Percentiles rank a stretch among this genome's conserved stretches.
These are phyloP conservation scores for Coemansia sp. DNA, from an alignment of 192 early-diverging fungal genomes.

Conservation along the genomic window DNA sequence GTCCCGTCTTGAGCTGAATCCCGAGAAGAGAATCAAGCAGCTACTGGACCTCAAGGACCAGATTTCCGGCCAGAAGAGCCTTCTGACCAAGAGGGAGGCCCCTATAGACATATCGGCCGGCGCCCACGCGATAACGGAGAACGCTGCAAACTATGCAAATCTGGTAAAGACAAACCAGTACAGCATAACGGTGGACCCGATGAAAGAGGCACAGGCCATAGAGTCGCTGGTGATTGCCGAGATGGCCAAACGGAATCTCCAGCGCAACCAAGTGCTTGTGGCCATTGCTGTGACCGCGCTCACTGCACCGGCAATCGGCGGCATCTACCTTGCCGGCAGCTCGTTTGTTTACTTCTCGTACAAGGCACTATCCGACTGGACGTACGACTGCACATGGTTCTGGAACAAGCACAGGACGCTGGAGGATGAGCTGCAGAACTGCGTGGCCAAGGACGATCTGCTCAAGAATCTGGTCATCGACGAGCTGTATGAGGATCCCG, in stretches of 20 bases:
- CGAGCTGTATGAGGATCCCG: not conserved
- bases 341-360: conserved; percentile 5
- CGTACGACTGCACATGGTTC: conserved; percentile 6
- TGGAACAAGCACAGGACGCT: conserved; percentile 5
- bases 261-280: not conserved
- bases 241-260: not conserved
- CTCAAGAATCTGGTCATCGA: conserved; percentile 4
- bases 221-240: not conserved
- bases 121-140: not conserved
- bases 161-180: conserved; percentile 3
- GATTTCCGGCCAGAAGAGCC: not conserved
- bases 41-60: not conserved
- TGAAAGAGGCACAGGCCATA: conserved; percentile 2
- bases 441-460: conserved; percentile 1
- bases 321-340: not conserved
- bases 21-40: conserved; percentile 1
- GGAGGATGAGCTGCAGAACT: conserved; percentile 1
- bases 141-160: conserved; percentile 3
- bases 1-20: not conserved
- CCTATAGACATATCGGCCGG: conserved; percentile 2
- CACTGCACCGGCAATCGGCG: not conserved
- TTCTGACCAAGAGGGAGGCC: not conserved
- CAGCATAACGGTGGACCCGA: not conserved
- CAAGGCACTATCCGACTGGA: not conserved
- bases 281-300: not conserved